Percentiles rank a stretch among this genome's conserved stretches.
These are phyloP conservation scores for Alternaria atra DNA, from an alignment of 2,329 filamentous ascomycete genomes.

Conservation along the genomic window DNA sequence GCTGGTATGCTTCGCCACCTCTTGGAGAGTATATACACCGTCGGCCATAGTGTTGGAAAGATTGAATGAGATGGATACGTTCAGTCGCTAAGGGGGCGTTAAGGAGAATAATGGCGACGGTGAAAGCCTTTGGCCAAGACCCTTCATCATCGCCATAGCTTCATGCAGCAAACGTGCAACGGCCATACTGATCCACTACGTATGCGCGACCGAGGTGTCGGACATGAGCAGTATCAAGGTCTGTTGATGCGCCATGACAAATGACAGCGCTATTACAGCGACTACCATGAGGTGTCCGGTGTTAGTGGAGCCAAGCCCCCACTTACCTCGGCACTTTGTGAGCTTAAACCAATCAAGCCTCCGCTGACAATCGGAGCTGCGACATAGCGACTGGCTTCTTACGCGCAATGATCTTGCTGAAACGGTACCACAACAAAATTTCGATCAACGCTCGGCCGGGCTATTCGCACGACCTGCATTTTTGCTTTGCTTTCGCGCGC, in stretches of 20 bases:
- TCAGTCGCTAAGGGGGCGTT: neutral
- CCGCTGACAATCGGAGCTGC: conserved; percentile 1
- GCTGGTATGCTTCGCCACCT: conserved; percentile 60
- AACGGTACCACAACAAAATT: conserved; percentile 2
- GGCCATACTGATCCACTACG: conserved; percentile 8
- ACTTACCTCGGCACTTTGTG: conserved; percentile 15
- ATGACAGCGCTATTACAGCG: conserved; percentile 9
- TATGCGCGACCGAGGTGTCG: conserved; percentile 6
- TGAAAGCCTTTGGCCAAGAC: conserved; percentile 1
- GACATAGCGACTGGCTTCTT: neutral
- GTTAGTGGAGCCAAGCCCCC: conserved; percentile 6
- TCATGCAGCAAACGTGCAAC: conserved; percentile 3
- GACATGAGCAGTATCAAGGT: conserved; percentile 3
- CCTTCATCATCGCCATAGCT: conserved; percentile 1
- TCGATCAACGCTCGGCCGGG: conserved; percentile 12
- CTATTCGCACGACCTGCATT: conserved; percentile 11
- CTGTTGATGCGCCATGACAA: conserved; percentile 9
- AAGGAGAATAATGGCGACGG: neutral
- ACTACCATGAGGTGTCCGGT: neutral
- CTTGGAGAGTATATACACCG: conserved; percentile 22
- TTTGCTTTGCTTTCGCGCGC: conserved; percentile 1
- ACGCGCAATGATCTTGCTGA: neutral
- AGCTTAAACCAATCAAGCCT: conserved; percentile 5
- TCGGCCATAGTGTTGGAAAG: conserved; percentile 16
- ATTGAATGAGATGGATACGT: neutral